These are phyloP conservation scores for Phoma sp. DNA, from an alignment of 2,329 filamentous ascomycete genomes.

Conservation along the genomic window DNA sequence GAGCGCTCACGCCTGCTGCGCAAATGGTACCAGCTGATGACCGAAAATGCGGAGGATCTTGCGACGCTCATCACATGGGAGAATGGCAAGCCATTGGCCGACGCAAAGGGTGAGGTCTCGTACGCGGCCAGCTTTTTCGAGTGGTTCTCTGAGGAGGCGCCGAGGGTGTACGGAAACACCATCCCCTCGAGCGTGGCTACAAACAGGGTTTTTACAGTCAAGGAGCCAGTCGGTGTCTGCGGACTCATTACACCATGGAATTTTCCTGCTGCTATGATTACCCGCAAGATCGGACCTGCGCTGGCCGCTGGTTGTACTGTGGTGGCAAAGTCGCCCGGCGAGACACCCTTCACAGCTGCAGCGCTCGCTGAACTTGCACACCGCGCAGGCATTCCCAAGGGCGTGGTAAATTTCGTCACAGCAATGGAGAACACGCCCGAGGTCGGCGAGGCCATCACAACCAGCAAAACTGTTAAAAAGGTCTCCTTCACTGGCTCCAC, in stretches of 20 bases:
- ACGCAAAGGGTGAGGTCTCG: constrained; percentile 50
- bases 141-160: constrained; percentile 51
- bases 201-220: constrained; percentile 78
- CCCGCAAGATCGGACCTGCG: constrained; percentile 64
- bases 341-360: constrained; percentile 90
- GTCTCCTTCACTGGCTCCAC: constrained; percentile 89
- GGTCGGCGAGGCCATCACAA: constrained; percentile 78
- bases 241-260: constrained; percentile 90
- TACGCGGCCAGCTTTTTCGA: constrained; percentile 52
- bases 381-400: constrained; percentile 86
- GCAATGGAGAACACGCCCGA: constrained; percentile 78
- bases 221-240: constrained; percentile 84
- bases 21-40: constrained; percentile 81
- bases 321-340: constrained; percentile 87
- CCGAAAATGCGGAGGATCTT: constrained; percentile 79
- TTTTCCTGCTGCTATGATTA: constrained; percentile 65
- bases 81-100: constrained; percentile 81
- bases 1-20: constrained; percentile 76
- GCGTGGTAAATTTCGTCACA: constrained; percentile 89
- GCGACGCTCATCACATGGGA: constrained; percentile 87
- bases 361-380: constrained; percentile 86
- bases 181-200: constrained; percentile 73
- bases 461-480: constrained; percentile 79
- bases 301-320: constrained; percentile 95
- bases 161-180: constrained; percentile 65